These are phyloP conservation scores for Saccharum spontaneum DNA, from an alignment of 176 grass and related monocot genomes.

Conservation along the genomic window DNA sequence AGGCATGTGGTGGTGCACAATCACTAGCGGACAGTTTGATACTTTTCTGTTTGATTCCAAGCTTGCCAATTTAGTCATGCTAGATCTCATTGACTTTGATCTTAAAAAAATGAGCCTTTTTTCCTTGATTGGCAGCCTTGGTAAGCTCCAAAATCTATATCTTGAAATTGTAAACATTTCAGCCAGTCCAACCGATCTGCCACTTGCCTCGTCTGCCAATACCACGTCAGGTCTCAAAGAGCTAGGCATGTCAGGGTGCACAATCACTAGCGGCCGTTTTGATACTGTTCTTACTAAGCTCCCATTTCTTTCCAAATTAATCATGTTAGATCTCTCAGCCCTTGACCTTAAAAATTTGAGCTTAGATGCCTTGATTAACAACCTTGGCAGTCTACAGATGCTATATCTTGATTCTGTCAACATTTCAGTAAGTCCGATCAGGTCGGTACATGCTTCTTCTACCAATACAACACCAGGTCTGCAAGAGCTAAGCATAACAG, in stretches of 20 bases:
- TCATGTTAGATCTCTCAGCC: rapidly evolving
- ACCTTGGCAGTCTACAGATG: background rate
- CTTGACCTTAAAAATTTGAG: background rate
- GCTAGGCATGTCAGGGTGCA: conserved; percentile 37
- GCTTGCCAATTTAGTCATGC: background rate
- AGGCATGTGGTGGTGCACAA: conserved; percentile 19
- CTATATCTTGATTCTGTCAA: background rate
- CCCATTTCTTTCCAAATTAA: background rate
- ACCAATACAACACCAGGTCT: conserved; percentile 12
- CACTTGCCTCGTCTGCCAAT: background rate
- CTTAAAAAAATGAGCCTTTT: conserved; percentile 10
- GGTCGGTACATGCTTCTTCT: background rate
- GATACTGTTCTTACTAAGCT: conserved; percentile 21
- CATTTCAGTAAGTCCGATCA: background rate
- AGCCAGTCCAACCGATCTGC: background rate
- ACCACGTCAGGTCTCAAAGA: conserved; percentile 30
- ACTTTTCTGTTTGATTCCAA: background rate
- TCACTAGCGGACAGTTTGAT: conserved; percentile 24
- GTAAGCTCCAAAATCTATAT: conserved; percentile 33
- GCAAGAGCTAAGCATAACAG: conserved; percentile 30
- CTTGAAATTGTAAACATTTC: conserved; percentile 15
- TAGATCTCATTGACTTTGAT: background rate
- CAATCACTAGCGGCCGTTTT: conserved; percentile 3
- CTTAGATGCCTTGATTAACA: background rate
- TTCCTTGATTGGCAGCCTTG: conserved; percentile 41